Conservation (phyloP, 1,284 basidiomycete genomes). For the Leccinum pallidistipes region DNA sequence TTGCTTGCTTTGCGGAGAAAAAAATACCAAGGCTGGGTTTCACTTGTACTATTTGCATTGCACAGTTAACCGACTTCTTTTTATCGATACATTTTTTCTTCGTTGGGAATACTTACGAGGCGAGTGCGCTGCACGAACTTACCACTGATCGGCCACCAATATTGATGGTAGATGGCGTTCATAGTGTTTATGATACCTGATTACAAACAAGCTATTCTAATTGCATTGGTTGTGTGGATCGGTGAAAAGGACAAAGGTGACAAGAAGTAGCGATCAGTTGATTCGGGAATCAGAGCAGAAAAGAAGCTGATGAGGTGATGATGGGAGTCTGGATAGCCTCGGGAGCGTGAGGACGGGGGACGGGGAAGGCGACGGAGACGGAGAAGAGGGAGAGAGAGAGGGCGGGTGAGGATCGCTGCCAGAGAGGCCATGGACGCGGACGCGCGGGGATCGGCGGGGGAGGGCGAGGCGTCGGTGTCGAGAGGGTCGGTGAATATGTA, state of each 20-base stretch:
- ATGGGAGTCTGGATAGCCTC: slow-evolving; percentile 12
- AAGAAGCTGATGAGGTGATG: slow-evolving; percentile 24
- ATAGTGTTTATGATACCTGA: slow-evolving; percentile 35
- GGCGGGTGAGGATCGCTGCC: slow-evolving; percentile 13
- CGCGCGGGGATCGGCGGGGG: slow-evolving; percentile 23
- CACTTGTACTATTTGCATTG: slow-evolving; percentile 38
- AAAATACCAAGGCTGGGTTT: slow-evolving; percentile 18
- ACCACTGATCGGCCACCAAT: slow-evolving; percentile 23
- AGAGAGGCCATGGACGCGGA: neutral
- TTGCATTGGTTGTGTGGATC: slow-evolving; percentile 13
- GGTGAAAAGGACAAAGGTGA: neutral
- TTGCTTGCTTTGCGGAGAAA: slow-evolving; percentile 26
- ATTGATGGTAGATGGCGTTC: slow-evolving; percentile 20
- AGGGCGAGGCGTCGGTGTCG: slow-evolving; percentile 20
- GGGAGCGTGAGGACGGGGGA: slow-evolving; percentile 16
- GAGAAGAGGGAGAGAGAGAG: slow-evolving; percentile 12
- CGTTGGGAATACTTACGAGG: slow-evolving; percentile 27
- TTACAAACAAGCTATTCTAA: slow-evolving; percentile 33
- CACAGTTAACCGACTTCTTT: slow-evolving; percentile 26
- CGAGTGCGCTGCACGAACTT: slow-evolving; percentile 16
- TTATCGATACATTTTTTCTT: slow-evolving; percentile 17
- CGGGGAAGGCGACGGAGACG: slow-evolving; percentile 25
- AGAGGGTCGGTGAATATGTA: slow-evolving; percentile 28
- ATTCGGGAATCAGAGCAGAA: slow-evolving; percentile 18
- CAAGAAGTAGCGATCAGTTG: slow-evolving; percentile 18